Base-by-base conservation (phyloP, 2,329 filamentous ascomycete species). In the Incumbomyces lentus region DNA sequence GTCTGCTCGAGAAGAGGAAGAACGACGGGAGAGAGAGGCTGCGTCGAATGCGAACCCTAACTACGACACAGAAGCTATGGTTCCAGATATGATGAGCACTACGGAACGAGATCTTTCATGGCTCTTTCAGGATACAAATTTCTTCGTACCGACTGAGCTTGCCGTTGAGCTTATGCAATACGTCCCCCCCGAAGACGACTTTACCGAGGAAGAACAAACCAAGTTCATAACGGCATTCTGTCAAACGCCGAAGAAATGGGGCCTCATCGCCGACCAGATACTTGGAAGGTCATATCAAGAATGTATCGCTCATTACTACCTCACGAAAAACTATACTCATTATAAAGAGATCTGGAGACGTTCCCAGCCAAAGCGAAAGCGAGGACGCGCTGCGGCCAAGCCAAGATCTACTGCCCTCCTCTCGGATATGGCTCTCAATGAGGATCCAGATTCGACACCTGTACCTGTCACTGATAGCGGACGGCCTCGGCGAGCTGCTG, bases 251-350 rank as follows among this genome's bases (percentile, higher is more conserved):
- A 73, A 73, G 61, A 69, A 68, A 60, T 73, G 70, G 67, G 68
- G 70, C 17, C 70, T 70, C 52, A 73, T 73, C 49, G 70, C 70
- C 2, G 67, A 70, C 42, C 59, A 62, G 18, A 53, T 73, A 19
- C 67, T 68, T 31, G 66, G 65, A 11, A 65, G 70, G 17, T 63
- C 64, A 32, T 73, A 68, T 58, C 64, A 68, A 52, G 64, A 72
- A 46, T 73, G 70, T 50, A 71, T 73, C 41, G 56, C 66, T 44
- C 70, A 73, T 52, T 73, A 73, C 51, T 73, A 73, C 52, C 58
- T 70, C 46, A 73, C 70, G 3, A 73, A 73, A 52, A 64, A 67
- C 48, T 65, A 69, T 38, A 67, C 68, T 44, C 70, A 69, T 40
- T 73, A 73, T 57, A 73, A 72, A 53, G 68, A 69, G 12, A 68